Evolutionary conservation across 1,139 yeast species (phyloP), one percentile per base, ranked within the genome.

Genomic region (Candida mesenterica): DNA sequence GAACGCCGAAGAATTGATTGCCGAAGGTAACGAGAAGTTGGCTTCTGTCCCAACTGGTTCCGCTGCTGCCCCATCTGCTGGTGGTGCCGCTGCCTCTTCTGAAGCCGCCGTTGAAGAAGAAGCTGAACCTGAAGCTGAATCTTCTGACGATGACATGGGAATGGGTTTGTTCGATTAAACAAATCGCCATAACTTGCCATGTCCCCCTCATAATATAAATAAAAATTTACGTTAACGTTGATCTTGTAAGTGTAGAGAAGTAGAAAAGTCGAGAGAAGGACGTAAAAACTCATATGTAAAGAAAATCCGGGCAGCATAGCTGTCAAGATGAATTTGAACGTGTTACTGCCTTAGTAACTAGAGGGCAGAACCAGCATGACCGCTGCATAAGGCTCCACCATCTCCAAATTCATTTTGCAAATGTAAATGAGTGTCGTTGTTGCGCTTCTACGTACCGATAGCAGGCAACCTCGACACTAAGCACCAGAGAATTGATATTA

Each of bases 31-130:
- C 70, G 74, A 81, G 72, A 92, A 92, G 80, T 85, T 92, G 66
- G 90, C 97, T 56, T 78, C 97, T 52, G 96, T 90, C 54, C 97
- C 98, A 74, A 65, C 96, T 66, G 98, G 96, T 72, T 97, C 92
- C 75, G 90, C 96, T 63, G 90, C 90, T 65, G 78, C 87, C 57
- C 76, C 86, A 61, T 75, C 77, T 57, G 76, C 75, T 62, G 80
- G 74, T 58, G 79, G 77, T 62, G 82, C 82, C 59, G 79, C 82
- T 57, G 77, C 79, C 53, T 76, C 73, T 58, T 81, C 68, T 58
- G 87, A 71, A 58, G 83, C 75, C 49, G 88, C 75, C 50, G 82
- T 64, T 46, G 85, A 69, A 43, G 95, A 75, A 51, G 95, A 71
- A 46, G 95, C 71, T 50, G 92, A 69, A 59, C 85, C 61, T 49